Conservation (phyloP, 2,329 filamentous ascomycete species). For the Chalara sp. region DNA sequence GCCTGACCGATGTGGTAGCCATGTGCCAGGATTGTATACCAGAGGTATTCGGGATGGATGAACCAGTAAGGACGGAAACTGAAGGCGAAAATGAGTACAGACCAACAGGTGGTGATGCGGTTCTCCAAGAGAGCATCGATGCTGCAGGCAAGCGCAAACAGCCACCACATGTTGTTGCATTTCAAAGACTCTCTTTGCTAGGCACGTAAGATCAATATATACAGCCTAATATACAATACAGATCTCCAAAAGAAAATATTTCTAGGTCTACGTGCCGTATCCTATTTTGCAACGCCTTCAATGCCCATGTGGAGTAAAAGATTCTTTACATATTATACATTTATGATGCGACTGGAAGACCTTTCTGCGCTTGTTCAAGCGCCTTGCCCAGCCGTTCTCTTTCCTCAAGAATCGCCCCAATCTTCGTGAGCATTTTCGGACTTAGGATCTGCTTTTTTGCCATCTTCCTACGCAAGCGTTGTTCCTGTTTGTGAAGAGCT, state of each 20-base stretch:
- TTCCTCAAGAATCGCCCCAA: conserved; percentile 26
- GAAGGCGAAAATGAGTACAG: conserved; percentile 18
- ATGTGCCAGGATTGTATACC: conserved; percentile 59
- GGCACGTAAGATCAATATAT: conserved; percentile 16
- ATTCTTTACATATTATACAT: conserved; percentile 24
- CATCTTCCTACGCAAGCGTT: conserved; percentile 17
- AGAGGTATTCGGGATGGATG: conserved; percentile 57
- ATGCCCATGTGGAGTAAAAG: conserved; percentile 18
- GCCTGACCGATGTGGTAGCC: conserved; percentile 67
- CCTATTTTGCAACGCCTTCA: conserved; percentile 16
- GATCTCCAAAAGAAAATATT: conserved; percentile 9
- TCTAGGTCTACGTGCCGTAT: conserved; percentile 8
- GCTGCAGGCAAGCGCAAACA: conserved; percentile 22
- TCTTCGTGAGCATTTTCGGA: conserved; percentile 23
- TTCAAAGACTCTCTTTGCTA: conserved; percentile 38
- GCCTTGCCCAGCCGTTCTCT: conserved; percentile 15
- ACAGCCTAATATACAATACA: conserved; percentile 5
- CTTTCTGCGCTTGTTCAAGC: conserved; percentile 12
- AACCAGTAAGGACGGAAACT: conserved; percentile 6
- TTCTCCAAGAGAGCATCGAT: conserved; percentile 26
- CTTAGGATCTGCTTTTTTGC: conserved; percentile 24
- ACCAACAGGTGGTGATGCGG: conserved; percentile 26
- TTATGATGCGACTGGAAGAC: conserved; percentile 4
- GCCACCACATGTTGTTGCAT: conserved; percentile 25
- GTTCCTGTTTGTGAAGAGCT: conserved; percentile 22